Evolutionary conservation across 306 rosid genomes (phyloP).

Genomic region (Quercus agrifolia): DNA sequence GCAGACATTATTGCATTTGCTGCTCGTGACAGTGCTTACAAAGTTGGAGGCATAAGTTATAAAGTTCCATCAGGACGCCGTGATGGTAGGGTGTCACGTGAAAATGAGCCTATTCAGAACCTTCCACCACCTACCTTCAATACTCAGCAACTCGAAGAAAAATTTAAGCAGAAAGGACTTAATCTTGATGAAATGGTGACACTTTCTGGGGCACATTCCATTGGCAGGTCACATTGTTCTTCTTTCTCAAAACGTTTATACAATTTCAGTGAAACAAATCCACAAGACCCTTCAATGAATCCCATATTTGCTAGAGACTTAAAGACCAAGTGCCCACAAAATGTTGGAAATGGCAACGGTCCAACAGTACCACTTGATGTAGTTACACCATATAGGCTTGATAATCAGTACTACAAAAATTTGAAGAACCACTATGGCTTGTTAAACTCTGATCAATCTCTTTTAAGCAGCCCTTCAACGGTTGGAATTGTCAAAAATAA

Average conservation of each 20-base stretch:
- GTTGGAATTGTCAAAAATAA: not conserved
- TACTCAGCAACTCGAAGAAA: not conserved
- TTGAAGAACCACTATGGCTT: not conserved
- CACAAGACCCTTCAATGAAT: constrained; percentile 6
- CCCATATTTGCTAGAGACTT: not conserved
- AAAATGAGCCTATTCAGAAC: not conserved
- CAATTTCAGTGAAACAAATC: not conserved
- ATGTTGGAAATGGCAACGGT: not conserved
- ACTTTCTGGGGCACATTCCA: constrained; percentile 6
- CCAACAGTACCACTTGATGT: not conserved
- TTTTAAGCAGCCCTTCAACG: not conserved
- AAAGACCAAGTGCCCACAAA: not conserved
- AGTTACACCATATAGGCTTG: not conserved
- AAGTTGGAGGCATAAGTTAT: not conserved
- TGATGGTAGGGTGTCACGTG: not conserved
- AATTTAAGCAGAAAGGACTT: not conserved
- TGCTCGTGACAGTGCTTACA: constrained; percentile 26
- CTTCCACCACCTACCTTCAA: not conserved
- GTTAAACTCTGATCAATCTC: not conserved
- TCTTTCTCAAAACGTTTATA: not conserved
- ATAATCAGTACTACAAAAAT: not conserved
- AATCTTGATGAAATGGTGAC: constrained; percentile 5
- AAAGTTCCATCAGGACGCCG: constrained; percentile 1
- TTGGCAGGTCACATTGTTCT: constrained; percentile 2
- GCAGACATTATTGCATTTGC: constrained; percentile 42